phyloP scores from a whole-genome alignment of 2,329 filamentous ascomycete genomes.

The Colletotrichum filicis region DNA sequence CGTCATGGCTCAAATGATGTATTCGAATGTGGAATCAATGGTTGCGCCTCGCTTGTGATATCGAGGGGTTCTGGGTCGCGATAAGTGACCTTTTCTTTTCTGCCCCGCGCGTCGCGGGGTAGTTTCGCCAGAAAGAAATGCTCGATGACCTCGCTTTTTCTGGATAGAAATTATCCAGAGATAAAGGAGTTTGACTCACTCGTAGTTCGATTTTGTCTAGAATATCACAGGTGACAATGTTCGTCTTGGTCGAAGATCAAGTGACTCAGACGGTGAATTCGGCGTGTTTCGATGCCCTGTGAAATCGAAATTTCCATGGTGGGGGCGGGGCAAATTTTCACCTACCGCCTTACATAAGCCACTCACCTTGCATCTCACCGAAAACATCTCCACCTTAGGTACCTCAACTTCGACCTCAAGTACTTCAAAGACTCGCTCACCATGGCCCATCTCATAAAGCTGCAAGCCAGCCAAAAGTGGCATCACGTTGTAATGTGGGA shows the following conservation, averaged over 20 bases:
- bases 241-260: neutral
- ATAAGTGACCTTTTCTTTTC: neutral
- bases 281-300: slow-evolving; percentile 23
- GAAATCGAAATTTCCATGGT: slow-evolving; percentile 37
- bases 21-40: neutral
- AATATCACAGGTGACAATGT: neutral
- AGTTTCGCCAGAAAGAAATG: neutral
- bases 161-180: too few relatives aligned
- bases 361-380: slow-evolving; percentile 10
- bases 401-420: neutral
- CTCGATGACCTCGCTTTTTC: neutral
- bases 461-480: neutral
- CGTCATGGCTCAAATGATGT: slow-evolving; percentile 3
- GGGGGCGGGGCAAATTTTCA: slow-evolving; percentile 38
- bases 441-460: too few relatives aligned
- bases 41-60: neutral
- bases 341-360: slow-evolving; percentile 34
- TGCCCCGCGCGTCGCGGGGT: slow-evolving; percentile 34
- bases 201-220: neutral
- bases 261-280: slow-evolving; percentile 20
- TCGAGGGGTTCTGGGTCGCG: neutral
- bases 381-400: neutral
- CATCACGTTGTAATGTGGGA: neutral
- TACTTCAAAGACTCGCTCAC: neutral
- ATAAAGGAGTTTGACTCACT: too few relatives aligned